Conservation (phyloP, 2,329 filamentous ascomycete species). For the Cladosporium oxysporum region DNA sequence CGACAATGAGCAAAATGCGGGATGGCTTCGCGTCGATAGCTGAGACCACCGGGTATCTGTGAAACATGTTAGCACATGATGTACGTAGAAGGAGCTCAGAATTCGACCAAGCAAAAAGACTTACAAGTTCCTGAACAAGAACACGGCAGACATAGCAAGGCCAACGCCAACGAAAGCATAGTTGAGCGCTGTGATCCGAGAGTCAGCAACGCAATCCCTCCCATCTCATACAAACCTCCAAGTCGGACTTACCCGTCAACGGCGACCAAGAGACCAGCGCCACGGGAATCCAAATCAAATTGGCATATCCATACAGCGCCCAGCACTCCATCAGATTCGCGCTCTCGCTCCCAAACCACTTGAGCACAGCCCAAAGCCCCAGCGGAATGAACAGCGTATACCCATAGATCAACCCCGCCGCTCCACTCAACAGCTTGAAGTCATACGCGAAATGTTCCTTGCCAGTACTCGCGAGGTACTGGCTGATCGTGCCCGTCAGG, state of each 20-base stretch:
- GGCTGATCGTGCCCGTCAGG: slow-evolving; percentile 89
- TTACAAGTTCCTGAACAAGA: slow-evolving; percentile 82
- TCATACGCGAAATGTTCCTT: slow-evolving; percentile 82
- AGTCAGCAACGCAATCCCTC: slow-evolving; percentile 21
- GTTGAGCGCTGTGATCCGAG: slow-evolving; percentile 65
- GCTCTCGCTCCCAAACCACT: slow-evolving; percentile 92
- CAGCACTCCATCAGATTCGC: slow-evolving; percentile 94
- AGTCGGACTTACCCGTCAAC: slow-evolving; percentile 56
- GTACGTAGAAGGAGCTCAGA: not conserved
- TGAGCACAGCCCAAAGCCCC: slow-evolving; percentile 80
- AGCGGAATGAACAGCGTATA: slow-evolving; percentile 85
- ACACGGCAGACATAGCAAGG: slow-evolving; percentile 78
- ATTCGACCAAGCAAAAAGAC: slow-evolving; percentile 15
- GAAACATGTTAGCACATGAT: slow-evolving; percentile 9
- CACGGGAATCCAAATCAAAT: slow-evolving; percentile 95
- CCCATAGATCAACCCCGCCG: slow-evolving; percentile 90
- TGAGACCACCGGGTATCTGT: slow-evolving; percentile 72
- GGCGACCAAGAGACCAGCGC: slow-evolving; percentile 89
- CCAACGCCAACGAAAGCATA: slow-evolving; percentile 90
- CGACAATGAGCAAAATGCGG: slow-evolving; percentile 80
- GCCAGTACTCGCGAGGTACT: slow-evolving; percentile 73
- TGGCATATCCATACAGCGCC: slow-evolving; percentile 93
- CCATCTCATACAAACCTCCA: not conserved
- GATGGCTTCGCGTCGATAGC: slow-evolving; percentile 91
- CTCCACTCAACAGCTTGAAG: slow-evolving; percentile 83